Conservation (phyloP, 2,329 filamentous ascomycete species). For the Dactylellina cionopaga region DNA sequence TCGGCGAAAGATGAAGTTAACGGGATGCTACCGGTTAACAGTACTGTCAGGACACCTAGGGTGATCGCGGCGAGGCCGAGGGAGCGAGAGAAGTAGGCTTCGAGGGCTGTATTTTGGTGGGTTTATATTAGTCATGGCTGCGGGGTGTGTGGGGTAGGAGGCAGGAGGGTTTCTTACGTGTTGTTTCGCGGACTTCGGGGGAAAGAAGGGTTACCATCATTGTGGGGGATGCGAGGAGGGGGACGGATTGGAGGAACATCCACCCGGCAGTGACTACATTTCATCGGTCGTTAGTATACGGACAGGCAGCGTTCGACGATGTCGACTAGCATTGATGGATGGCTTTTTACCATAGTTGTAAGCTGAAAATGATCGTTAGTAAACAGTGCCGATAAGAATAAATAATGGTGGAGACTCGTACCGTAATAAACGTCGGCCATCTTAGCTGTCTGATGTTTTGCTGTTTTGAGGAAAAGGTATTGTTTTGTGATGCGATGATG, state of each 20-base stretch:
- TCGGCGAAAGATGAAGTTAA: slow-evolving; percentile 62
- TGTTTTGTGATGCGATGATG: not conserved
- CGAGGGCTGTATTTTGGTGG: slow-evolving; percentile 64
- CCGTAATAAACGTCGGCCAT: slow-evolving; percentile 46
- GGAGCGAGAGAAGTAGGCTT: slow-evolving; percentile 77
- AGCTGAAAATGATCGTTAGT: slow-evolving; percentile 31
- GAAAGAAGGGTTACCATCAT: slow-evolving; percentile 71
- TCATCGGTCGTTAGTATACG: slow-evolving; percentile 58
- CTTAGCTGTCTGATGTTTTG: not conserved
- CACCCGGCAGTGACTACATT: slow-evolving; percentile 67
- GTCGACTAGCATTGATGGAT: not conserved
- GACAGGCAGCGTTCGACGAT: not conserved
- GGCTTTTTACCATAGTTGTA: slow-evolving; percentile 40
- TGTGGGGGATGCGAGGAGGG: slow-evolving; percentile 70
- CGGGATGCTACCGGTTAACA: slow-evolving; percentile 77
- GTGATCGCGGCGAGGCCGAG: slow-evolving; percentile 75
- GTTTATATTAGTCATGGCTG: slow-evolving; percentile 5
- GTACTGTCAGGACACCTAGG: slow-evolving; percentile 71
- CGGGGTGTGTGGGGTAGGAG: slow-evolving; percentile 14
- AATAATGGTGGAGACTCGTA: not conserved
- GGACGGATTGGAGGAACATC: slow-evolving; percentile 65
- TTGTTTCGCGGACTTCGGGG: slow-evolving; percentile 67
- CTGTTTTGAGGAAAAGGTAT: not conserved
- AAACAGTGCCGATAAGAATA: not conserved
- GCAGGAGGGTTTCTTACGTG: slow-evolving; percentile 61